These are phyloP conservation scores for Entomortierella chlamydospora DNA, from an alignment of 192 early-diverging fungal genomes.

Conservation along the genomic window DNA sequence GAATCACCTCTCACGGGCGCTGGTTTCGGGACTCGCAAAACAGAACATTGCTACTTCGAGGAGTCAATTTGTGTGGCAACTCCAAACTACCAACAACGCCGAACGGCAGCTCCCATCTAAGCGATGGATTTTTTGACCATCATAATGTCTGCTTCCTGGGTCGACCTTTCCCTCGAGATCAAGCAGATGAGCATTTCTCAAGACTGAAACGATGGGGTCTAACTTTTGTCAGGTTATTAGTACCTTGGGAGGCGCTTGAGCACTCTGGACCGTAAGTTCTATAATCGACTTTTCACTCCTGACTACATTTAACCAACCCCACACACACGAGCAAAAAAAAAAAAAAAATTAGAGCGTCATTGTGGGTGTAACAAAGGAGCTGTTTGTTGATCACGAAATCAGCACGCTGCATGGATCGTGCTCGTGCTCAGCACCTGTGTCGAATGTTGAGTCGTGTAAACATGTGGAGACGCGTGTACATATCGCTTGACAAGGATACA, in stretches of 20 bases:
- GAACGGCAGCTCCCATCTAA: conserved; percentile 72
- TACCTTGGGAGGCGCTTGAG: conserved; percentile 87
- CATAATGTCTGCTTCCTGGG: conserved; percentile 81
- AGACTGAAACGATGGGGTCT: conserved; percentile 82
- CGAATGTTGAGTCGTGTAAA: not conserved
- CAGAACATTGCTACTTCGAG: conserved; percentile 72
- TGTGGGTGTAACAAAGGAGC: not conserved
- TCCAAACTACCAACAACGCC: conserved; percentile 81
- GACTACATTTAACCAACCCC: not conserved
- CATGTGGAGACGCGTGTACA: not conserved
- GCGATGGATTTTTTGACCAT: conserved; percentile 77
- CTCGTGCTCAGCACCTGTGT: not conserved
- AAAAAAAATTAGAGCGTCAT: not conserved
- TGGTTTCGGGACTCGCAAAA: conserved; percentile 70
- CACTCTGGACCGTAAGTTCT: conserved; percentile 73
- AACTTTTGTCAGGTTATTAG: conserved; percentile 81
- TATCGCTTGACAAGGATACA: not conserved
- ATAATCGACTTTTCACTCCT: not conserved
- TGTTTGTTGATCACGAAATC: not conserved
- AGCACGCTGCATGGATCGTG: not conserved
- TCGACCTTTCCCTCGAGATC: conserved; percentile 79
- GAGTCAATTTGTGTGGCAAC: conserved; percentile 84
- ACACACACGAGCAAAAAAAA: not conserved
- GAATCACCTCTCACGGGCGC: conserved; percentile 47
- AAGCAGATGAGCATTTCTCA: conserved; percentile 80